Conservation (phyloP, 139 green algal genomes). For the Yamagishiella unicocca region DNA sequence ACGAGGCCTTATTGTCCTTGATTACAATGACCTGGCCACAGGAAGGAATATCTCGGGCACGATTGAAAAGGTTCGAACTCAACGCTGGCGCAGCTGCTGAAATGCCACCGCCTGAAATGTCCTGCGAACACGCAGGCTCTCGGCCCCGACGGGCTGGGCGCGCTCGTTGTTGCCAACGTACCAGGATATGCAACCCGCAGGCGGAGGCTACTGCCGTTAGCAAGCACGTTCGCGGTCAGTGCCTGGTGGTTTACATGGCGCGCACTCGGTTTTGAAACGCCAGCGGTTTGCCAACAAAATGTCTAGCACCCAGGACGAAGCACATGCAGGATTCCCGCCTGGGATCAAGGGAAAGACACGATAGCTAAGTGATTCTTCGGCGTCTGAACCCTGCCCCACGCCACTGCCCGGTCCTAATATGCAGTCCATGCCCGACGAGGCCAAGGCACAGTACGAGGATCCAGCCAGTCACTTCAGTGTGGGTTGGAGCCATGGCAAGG, state of each 20-base stretch:
- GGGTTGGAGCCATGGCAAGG: constrained; percentile 79
- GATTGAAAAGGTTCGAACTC: neutral
- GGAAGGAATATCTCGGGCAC: neutral
- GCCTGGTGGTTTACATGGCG: too few relatives aligned
- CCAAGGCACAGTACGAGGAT: constrained; percentile 65
- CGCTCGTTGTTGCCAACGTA: constrained; percentile 67
- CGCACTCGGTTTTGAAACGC: too few relatives aligned
- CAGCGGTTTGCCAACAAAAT: too few relatives aligned
- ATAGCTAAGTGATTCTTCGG: too few relatives aligned
- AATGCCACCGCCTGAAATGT: neutral
- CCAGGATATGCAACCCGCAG: constrained; percentile 57
- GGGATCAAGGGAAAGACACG: too few relatives aligned
- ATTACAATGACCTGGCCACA: neutral
- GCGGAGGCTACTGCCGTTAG: constrained; percentile 67
- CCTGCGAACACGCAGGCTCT: constrained; percentile 59
- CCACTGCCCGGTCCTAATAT: too few relatives aligned
- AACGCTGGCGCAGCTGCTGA: too few relatives aligned
- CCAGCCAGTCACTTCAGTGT: constrained; percentile 70
- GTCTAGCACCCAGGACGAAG: too few relatives aligned
- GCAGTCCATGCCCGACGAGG: neutral
- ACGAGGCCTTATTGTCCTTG: neutral
- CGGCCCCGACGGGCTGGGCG: constrained; percentile 71
- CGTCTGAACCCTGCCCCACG: too few relatives aligned
- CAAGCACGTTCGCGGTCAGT: constrained; percentile 66
- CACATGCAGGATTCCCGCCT: too few relatives aligned